These are phyloP conservation scores for Mycogone perniciosa DNA, from an alignment of 2,329 filamentous ascomycete genomes.

Conservation along the genomic window DNA sequence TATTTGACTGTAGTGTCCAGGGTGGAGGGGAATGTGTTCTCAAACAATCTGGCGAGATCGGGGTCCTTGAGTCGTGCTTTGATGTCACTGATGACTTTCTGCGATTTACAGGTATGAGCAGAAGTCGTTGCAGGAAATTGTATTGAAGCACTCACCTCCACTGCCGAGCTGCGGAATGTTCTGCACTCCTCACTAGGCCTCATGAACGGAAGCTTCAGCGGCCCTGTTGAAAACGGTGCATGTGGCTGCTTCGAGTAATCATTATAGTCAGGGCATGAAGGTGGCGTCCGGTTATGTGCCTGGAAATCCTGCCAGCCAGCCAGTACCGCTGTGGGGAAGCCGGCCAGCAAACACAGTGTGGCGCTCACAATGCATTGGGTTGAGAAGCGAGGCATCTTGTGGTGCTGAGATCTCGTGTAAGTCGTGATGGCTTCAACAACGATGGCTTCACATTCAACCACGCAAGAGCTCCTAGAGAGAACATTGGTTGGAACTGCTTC, in stretches of 20 bases:
- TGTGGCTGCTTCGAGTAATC: conserved; percentile 18
- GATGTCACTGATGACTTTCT: conserved; percentile 29
- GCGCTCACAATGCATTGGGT: conserved; percentile 1
- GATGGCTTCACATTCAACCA: not conserved
- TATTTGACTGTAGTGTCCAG: conserved; percentile 76
- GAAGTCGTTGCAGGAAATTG: not conserved
- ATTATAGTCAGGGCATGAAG: conserved; percentile 21
- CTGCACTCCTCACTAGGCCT: conserved; percentile 21
- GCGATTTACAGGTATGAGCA: not conserved
- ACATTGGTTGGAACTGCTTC: not conserved
- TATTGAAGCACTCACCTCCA: conserved; percentile 16
- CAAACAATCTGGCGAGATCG: conserved; percentile 73
- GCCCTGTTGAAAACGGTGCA: conserved; percentile 17
- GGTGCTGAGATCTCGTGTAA: not conserved
- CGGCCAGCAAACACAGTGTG: conserved; percentile 6
- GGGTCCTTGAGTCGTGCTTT: conserved; percentile 36
- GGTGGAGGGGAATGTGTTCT: conserved; percentile 79
- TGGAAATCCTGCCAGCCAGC: conserved; percentile 9
- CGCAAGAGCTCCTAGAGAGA: not conserved
- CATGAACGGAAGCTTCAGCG: conserved; percentile 21
- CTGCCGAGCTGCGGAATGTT: conserved; percentile 23
- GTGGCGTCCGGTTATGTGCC: conserved; percentile 14
- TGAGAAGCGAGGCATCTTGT: conserved; percentile 6
- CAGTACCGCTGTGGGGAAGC: conserved; percentile 2
- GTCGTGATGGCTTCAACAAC: not conserved